Evolutionary conservation across 2,329 filamentous ascomycete species (phyloP).

Genomic region (Aspergillus ochraceoroseus): DNA sequence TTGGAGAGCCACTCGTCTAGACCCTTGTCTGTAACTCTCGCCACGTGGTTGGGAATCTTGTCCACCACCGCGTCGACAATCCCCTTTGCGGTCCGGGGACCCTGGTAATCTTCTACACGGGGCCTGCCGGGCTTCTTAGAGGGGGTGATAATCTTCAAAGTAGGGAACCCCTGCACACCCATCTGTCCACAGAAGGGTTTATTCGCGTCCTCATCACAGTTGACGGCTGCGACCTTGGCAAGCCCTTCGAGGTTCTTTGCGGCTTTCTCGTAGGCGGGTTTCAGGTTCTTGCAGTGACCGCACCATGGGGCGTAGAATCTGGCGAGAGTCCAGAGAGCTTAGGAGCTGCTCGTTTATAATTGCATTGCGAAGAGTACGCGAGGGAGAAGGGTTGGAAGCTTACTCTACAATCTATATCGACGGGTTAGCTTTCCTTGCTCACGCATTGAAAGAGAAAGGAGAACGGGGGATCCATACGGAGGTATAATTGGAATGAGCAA

Average conservation of each 20-base stretch:
- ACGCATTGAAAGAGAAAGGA: neutral
- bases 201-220: slow-evolving; percentile 92
- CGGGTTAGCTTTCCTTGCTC: slow-evolving; percentile 19
- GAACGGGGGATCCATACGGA: slow-evolving; percentile 62
- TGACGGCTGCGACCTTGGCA: slow-evolving; percentile 87
- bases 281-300: slow-evolving; percentile 92
- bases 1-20: slow-evolving; percentile 67
- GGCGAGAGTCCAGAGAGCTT: slow-evolving; percentile 28
- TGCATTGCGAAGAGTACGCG: slow-evolving; percentile 14
- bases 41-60: slow-evolving; percentile 89
- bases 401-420: slow-evolving; percentile 50
- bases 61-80: slow-evolving; percentile 82
- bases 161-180: slow-evolving; percentile 91
- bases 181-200: slow-evolving; percentile 79
- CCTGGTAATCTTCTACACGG: slow-evolving; percentile 84
- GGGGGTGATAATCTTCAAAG: slow-evolving; percentile 86
- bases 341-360: slow-evolving; percentile 18
- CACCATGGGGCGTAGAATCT: slow-evolving; percentile 99
- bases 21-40: slow-evolving; percentile 71
- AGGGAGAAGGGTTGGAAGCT: slow-evolving; percentile 25
- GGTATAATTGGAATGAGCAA: slow-evolving; percentile 85
- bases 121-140: slow-evolving; percentile 76
- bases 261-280: slow-evolving; percentile 91
- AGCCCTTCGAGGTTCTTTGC: slow-evolving; percentile 85
- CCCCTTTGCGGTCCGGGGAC: slow-evolving; percentile 71